Evolutionary conservation across 306 rosid species (phyloP).

Genomic region (Luffa aegyptiaca): DNA sequence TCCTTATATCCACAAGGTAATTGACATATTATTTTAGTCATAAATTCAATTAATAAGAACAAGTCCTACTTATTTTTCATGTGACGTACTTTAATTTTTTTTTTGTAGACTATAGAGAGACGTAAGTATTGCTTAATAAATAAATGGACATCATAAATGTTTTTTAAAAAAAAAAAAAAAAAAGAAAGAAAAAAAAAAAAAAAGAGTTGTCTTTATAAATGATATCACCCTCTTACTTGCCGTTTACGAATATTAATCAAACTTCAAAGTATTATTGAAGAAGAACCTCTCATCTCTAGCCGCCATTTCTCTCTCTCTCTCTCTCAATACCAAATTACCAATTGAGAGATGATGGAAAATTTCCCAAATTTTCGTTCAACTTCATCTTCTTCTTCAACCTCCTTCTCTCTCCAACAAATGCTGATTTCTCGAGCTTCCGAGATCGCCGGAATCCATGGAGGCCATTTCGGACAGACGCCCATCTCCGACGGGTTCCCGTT

Average conservation of each 20-base stretch:
- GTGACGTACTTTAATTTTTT: background rate
- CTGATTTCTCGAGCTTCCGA: slow-evolving; percentile 1
- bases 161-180: background rate
- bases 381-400: background rate
- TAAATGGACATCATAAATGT: background rate
- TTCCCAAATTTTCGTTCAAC: background rate
- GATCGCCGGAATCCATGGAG: background rate
- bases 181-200: background rate
- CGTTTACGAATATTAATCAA: background rate
- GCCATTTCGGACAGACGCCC: background rate
- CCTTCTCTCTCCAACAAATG: background rate
- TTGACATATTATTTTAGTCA: background rate
- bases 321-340: background rate
- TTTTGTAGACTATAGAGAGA: no score
- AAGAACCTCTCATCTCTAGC: background rate
- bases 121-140: no score
- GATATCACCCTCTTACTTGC: background rate
- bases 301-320: background rate
- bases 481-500: background rate
- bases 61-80: no score
- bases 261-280: background rate
- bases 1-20: background rate
- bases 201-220: background rate
- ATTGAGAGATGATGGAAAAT: slow-evolving; percentile 2
- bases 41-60: background rate